These are phyloP conservation scores for Sphaerulina populicola DNA, from an alignment of 2,329 filamentous ascomycete genomes.

Conservation along the genomic window DNA sequence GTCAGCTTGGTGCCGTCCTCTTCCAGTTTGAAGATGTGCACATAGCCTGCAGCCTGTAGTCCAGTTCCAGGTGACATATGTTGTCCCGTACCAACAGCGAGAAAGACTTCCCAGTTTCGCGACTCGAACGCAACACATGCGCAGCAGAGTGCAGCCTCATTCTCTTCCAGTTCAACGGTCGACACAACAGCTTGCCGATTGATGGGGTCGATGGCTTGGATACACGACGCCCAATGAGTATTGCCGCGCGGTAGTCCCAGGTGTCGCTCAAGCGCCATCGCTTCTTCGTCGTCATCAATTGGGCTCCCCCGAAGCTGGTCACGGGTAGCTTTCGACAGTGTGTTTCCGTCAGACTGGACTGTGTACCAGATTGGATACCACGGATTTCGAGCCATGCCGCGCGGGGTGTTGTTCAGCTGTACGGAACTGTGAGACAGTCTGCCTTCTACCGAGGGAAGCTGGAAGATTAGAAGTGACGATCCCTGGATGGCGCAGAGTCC, in stretches of 20 bases:
- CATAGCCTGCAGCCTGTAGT: conserved; percentile 51
- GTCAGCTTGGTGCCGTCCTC: conserved; percentile 81
- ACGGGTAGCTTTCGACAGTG: conserved; percentile 65
- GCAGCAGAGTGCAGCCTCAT: conserved; percentile 83
- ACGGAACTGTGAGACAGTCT: conserved; percentile 35
- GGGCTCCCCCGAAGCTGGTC: conserved; percentile 35
- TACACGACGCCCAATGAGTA: conserved; percentile 91
- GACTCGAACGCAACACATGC: conserved; percentile 78
- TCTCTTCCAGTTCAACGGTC: conserved; percentile 74
- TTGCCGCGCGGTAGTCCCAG: conserved; percentile 81
- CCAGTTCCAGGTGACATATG: conserved; percentile 50
- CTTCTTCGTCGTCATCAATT: conserved; percentile 18
- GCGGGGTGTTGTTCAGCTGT: conserved; percentile 80
- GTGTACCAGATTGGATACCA: conserved; percentile 87
- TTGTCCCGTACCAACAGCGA: conserved; percentile 91
- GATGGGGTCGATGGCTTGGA: conserved; percentile 81
- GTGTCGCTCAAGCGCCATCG: conserved; percentile 46
- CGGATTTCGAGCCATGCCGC: conserved; percentile 78
- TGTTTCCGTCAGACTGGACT: conserved; percentile 88
- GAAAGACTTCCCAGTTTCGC: conserved; percentile 78
- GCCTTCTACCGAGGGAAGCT: conserved; percentile 38
- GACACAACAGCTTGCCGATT: conserved; percentile 48
- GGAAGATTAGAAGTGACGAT: conserved; percentile 56
- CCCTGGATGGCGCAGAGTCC: conserved; percentile 33
- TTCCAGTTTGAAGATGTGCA: conserved; percentile 85